phyloP scores from a whole-genome alignment of 164 flowering plant genomes.

The Sedum album region DNA sequence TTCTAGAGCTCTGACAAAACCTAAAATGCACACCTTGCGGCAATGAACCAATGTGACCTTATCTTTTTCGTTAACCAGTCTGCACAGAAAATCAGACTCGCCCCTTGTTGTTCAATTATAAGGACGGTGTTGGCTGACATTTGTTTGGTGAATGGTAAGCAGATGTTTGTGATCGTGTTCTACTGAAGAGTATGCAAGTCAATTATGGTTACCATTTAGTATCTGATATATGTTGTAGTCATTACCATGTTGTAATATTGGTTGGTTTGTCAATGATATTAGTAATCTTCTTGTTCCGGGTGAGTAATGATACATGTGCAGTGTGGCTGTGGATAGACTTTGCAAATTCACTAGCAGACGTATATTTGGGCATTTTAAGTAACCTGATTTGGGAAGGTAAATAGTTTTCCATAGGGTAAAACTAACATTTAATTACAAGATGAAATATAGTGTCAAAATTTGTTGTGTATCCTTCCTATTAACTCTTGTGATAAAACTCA shows the following conservation, averaged over 20 bases:
- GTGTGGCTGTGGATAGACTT: too few species aligned
- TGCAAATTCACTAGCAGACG: too few species aligned
- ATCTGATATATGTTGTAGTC: background rate
- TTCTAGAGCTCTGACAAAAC: slow-evolving; percentile 50
- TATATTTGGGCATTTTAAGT: too few species aligned
- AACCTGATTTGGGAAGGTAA: too few species aligned
- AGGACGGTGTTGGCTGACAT: slow-evolving; percentile 17
- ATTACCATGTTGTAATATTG: background rate
- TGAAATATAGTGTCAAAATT: too few species aligned
- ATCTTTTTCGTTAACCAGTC: slow-evolving; percentile 23
- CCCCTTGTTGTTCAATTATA: slow-evolving; percentile 8
- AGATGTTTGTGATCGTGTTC: background rate
- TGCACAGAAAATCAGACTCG: slow-evolving; percentile 23
- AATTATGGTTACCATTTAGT: background rate
- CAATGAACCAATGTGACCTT: slow-evolving; percentile 17
- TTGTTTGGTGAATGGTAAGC: too few species aligned
- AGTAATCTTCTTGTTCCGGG: background rate
- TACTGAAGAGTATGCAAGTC: background rate
- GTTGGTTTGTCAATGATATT: background rate
- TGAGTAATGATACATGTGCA: too few species aligned
- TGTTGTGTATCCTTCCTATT: too few species aligned
- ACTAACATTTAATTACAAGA: too few species aligned
- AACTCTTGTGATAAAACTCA: too few species aligned
- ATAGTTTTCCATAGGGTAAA: too few species aligned
- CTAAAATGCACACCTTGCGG: slow-evolving; percentile 30